Base-by-base conservation (phyloP, 139 green algal species). In the Eudorina sp. region DNA sequence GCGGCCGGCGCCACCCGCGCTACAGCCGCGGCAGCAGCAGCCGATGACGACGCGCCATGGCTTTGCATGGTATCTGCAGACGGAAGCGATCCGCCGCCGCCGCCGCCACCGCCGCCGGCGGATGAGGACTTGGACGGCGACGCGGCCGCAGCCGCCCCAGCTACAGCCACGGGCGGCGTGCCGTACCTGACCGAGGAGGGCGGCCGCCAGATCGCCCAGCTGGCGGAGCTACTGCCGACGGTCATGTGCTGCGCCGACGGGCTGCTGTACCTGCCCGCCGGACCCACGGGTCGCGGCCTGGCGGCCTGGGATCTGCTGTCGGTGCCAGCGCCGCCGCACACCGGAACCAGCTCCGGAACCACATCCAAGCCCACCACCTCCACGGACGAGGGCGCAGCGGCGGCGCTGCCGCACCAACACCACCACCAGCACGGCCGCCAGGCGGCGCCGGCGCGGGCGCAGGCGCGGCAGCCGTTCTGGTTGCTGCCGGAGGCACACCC, bases 201-300 rank as follows among this genome's bases (percentile, higher is more conserved):
- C 8, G 34, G 2, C 21, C 27, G n/a, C 14, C 78, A 74, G 79
- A 36, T 86, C 11, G 60, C 1, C 40, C 29, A 3, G 6, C 66
- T 87, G 31, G 43, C n/a, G 43, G 62, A 40, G 31, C 46, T 87
- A 46, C 81, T 87, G 43, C 81, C 64, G 40, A 29, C 60, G 23
- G 81, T 87, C 43, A 87, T 87, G 81, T 87, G 81, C 46, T 8
- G 8, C 34, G 81, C 31, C 31, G 81, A n/a, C 62, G 81, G 81
- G 19, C 45, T 53, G 40, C 60, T 87, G 64, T 79, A 79, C 64
- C 81, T 87, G 31, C 81, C 81, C 18, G 81, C 81, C 14, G 81
- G 81, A 53, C 31, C 45, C 31, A 41, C 23, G 31, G 81, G 81
- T 55, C 45, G 18, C 9, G 81, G 36, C 1, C 23, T 87, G n/a